phyloP scores from a whole-genome alignment of 305 asterid genomes.

The Fraxinus velutina region DNA sequence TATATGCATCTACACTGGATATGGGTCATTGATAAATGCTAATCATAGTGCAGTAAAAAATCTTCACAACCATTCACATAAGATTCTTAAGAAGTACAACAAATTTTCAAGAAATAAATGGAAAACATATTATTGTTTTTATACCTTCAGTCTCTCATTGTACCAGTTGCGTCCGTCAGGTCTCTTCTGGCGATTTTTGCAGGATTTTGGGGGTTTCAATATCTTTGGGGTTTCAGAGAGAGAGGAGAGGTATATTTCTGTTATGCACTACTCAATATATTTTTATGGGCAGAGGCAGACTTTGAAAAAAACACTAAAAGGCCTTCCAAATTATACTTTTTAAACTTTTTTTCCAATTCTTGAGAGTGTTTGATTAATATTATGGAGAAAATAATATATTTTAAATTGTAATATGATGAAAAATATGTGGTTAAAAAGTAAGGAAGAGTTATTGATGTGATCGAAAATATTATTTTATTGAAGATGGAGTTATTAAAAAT shows the following conservation, averaged over 20 bases:
- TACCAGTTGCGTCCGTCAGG: conserved; percentile 35
- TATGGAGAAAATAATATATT: too few relatives aligned
- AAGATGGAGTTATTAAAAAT: too few relatives aligned
- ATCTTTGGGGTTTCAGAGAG: neutral
- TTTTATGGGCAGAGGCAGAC: conserved; percentile 1
- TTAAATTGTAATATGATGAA: too few relatives aligned
- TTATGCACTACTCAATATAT: conserved; percentile 11
- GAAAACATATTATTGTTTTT: neutral
- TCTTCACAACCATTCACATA: conserved; percentile 14
- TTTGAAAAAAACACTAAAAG: neutral
- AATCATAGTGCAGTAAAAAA: neutral
- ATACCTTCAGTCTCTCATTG: conserved; percentile 45
- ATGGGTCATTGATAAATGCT: conserved; percentile 11
- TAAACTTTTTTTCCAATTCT: neutral
- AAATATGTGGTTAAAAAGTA: too few relatives aligned
- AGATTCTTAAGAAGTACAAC: conserved; percentile 20
- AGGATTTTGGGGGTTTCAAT: conserved; percentile 27
- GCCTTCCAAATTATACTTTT: neutral
- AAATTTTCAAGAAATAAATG: conserved; percentile 19
- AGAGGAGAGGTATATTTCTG: neutral
- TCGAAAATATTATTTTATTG: too few relatives aligned
- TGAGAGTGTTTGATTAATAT: neutral
- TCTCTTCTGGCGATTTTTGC: conserved; percentile 25
- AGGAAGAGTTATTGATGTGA: too few relatives aligned
- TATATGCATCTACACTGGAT: conserved; percentile 21